Percentiles rank a stretch among this genome's conserved stretches.
Evolutionary conservation across 768 basidiomycete genomes (phyloP).

Genomic region (Tylopilus vinaceipallidus): DNA sequence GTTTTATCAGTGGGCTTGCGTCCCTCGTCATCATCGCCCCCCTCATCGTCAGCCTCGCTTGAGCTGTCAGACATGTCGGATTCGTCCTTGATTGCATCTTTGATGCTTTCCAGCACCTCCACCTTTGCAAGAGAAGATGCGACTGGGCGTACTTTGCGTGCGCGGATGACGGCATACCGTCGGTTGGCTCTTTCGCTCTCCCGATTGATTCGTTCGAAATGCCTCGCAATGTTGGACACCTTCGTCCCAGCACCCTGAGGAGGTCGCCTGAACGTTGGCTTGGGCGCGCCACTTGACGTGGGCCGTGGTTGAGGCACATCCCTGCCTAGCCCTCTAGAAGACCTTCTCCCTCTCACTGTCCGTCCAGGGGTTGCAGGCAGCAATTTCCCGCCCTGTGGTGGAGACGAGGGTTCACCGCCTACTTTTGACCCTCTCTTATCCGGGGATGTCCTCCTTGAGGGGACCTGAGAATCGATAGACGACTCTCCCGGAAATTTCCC

Average conservation of each 20-base stretch:
- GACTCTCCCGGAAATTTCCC: conserved; percentile 48
- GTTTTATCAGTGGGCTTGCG: conserved; percentile 29
- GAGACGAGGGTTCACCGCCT: conserved; percentile 36
- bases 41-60: conserved; percentile 65
- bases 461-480: conserved; percentile 51
- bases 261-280: conserved; percentile 55
- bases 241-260: conserved; percentile 53
- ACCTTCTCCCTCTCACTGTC: conserved; percentile 37
- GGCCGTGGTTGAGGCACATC: conserved; percentile 44
- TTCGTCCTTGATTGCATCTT: conserved; percentile 88
- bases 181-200: conserved; percentile 74
- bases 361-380: conserved; percentile 32
- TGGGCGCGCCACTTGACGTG: conserved; percentile 36
- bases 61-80: conserved; percentile 70
- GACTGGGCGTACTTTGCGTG: conserved; percentile 85
- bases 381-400: conserved; percentile 22
- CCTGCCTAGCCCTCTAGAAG: conserved; percentile 33
- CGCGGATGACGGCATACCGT: conserved; percentile 83
- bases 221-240: conserved; percentile 85
- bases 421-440: conserved; percentile 55
- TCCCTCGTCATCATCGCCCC: conserved; percentile 55
- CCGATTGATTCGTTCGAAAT: conserved; percentile 82
- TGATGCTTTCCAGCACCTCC: conserved; percentile 83
- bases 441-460: conserved; percentile 69
- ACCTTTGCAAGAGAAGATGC: conserved; percentile 86